Evolutionary conservation across 192 early-diverging fungal species (phyloP).

Genomic region (Jimgerdemannia lactiflua): DNA sequence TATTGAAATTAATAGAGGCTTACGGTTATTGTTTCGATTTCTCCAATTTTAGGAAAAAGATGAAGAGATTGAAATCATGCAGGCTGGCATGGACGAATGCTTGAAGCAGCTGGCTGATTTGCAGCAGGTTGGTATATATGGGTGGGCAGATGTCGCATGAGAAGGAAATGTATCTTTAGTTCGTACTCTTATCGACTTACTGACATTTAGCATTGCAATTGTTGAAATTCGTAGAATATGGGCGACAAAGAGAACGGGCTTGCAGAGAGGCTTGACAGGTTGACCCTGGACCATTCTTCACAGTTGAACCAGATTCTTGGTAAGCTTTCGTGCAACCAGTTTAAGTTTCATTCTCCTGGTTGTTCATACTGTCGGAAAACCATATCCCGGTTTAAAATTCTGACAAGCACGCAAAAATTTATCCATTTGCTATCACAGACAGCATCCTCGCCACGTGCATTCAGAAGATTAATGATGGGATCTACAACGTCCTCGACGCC

Average conservation of each 20-base stretch:
- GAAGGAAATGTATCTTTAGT: slow-evolving; percentile 17
- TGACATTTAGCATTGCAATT: too few relatives aligned
- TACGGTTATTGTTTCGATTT: too few relatives aligned
- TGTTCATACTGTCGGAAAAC: background rate
- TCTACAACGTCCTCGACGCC: slow-evolving; percentile 77
- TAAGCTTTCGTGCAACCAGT: slow-evolving; percentile 11
- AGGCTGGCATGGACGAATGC: slow-evolving; percentile 82
- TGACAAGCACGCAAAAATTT: too few relatives aligned
- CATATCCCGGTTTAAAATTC: too few relatives aligned
- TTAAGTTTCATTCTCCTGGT: slow-evolving; percentile 1
- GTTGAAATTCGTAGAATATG: slow-evolving; percentile 6
- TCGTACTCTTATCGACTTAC: background rate
- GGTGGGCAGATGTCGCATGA: background rate
- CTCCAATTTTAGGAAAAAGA: slow-evolving; percentile 52
- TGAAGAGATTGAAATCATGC: slow-evolving; percentile 75
- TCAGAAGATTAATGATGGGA: slow-evolving; percentile 84
- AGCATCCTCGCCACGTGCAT: slow-evolving; percentile 85
- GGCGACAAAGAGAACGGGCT: slow-evolving; percentile 46
- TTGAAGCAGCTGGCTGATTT: slow-evolving; percentile 68
- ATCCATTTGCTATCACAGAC: slow-evolving; percentile 43
- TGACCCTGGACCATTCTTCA: slow-evolving; percentile 60
- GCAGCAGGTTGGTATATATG: slow-evolving; percentile 43
- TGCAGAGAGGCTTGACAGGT: slow-evolving; percentile 61
- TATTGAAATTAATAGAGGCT: too few relatives aligned
- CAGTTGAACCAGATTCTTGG: slow-evolving; percentile 73